Percentiles rank a stretch among this genome's conserved stretches.
Evolutionary conservation across 345 rosid species (phyloP).

Genomic region (Abelmoschus esculentus): DNA sequence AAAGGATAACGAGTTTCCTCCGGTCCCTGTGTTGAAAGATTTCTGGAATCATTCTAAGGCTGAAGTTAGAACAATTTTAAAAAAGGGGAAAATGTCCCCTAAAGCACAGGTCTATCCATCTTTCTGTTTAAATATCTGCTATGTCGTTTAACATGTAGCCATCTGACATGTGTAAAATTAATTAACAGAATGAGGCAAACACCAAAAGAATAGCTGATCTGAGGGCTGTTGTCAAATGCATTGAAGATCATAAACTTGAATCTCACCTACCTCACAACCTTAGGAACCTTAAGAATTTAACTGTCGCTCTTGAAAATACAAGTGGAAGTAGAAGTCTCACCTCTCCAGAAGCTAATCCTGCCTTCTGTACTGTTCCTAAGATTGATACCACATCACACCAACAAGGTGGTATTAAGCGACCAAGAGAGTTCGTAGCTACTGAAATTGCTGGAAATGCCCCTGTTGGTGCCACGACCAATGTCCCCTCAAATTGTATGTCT

Average conservation of each 20-base stretch:
- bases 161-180: background rate
- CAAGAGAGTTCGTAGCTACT: background rate
- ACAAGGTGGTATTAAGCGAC: background rate
- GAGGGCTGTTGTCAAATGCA: conserved; percentile 17
- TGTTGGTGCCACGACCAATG: background rate
- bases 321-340: background rate
- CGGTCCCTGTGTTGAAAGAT: conserved; percentile 26
- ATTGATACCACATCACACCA: background rate
- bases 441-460: background rate
- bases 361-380: background rate
- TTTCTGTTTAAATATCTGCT: background rate
- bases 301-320: background rate
- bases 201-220: conserved; percentile 12
- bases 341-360: background rate
- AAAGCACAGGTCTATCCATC: conserved; percentile 11
- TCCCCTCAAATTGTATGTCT: background rate
- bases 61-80: conserved; percentile 3
- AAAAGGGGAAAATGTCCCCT: conserved; percentile 1
- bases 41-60: conserved; percentile 21
- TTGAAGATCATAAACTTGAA: conserved; percentile 16
- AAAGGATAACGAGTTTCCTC: conserved; percentile 28
- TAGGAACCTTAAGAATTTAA: background rate
- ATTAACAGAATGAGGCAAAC: conserved; percentile 14
- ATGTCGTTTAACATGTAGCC: background rate
- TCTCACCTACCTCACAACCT: background rate